Evolutionary conservation across 768 basidiomycete species (phyloP), one percentile per base, ranked within the genome.

Genomic region (Mrakia gelida): DNA sequence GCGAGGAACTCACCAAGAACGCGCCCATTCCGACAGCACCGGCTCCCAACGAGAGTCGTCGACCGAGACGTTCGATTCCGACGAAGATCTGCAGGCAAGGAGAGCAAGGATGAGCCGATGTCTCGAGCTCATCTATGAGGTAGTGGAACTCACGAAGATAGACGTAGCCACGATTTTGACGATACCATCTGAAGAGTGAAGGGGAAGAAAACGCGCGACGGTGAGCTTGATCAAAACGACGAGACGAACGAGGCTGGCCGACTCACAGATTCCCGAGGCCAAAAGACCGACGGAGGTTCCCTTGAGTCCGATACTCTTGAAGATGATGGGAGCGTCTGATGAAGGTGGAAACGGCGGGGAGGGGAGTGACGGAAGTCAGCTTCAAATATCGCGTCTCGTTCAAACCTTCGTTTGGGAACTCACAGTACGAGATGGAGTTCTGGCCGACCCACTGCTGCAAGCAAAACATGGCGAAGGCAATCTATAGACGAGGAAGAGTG

Each of bases 391-490:
- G 49, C 18, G 49, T 52, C 49, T 45, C 45, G 45, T 11, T 45
- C 9, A 2, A 45, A 6, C 1, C 49, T 1, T 52, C 49, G 11
- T 52, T 16, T 52, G 26, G 11, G 3, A 13, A 59, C 59, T 59
- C 59, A 59, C 59, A 76, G 45, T 76, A 59, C 16, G 62, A 73
- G 61, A 78, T 65, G 7, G 79, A 80, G 84, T 94, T 85, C 83
- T 94, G 93, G 0, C 93, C 93, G 71, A 88, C 88, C 90, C 90
- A 93, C 82, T 94, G 92, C 81, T 94, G 93, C 11, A 93, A 93
- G 2, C 91, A 89, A 82, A 99, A 71, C 68, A 71, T 71, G 68
- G 68, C 75, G 80, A 92, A 90, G 1, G 93, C 93, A 81, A 95
- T 93, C 45, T 45, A 16, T 1, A 11, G 11, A n/a, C 11, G 2